These are phyloP conservation scores for Alternaria consortialis DNA, from an alignment of 2,329 filamentous ascomycete species.

Conservation along the genomic window DNA sequence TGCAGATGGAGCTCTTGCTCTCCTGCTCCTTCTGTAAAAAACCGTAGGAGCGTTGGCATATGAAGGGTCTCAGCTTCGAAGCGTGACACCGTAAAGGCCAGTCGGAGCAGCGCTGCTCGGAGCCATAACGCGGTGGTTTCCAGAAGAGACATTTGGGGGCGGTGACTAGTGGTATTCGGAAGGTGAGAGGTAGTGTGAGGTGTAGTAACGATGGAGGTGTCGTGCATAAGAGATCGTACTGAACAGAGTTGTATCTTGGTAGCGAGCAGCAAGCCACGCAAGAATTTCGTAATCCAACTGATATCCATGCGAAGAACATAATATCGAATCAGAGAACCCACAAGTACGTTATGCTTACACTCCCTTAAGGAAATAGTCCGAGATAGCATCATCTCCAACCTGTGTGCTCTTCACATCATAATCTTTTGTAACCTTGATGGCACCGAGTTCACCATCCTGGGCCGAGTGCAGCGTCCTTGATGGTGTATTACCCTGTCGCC, in stretches of 20 bases:
- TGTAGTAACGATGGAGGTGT: not conserved
- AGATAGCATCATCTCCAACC: not conserved
- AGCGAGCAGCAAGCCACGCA: not conserved
- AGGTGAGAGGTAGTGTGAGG: not conserved
- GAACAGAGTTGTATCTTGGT: not conserved
- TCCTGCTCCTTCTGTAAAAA: not conserved
- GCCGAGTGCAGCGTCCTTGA: not conserved
- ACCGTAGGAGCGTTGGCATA: not conserved
- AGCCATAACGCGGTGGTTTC: not conserved
- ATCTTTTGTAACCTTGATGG: constrained; percentile 1
- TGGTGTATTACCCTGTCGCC: not conserved
- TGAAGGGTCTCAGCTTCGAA: not conserved
- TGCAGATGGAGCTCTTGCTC: not conserved
- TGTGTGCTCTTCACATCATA: constrained; percentile 2
- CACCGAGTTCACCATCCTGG: not conserved
- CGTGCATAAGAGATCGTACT: not conserved
- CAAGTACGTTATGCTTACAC: not conserved
- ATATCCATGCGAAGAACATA: not conserved
- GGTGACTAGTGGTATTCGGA: not conserved
- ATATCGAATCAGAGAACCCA: not conserved
- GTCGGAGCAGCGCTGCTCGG: not conserved
- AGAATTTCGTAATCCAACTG: not conserved
- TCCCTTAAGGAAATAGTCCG: not conserved
- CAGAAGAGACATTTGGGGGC: not conserved
- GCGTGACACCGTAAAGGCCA: not conserved